Percentiles rank a stretch among this genome's conserved stretches.
phyloP scores from a whole-genome alignment of 108 stramenopile species.

The Skeletonema tropicum region DNA sequence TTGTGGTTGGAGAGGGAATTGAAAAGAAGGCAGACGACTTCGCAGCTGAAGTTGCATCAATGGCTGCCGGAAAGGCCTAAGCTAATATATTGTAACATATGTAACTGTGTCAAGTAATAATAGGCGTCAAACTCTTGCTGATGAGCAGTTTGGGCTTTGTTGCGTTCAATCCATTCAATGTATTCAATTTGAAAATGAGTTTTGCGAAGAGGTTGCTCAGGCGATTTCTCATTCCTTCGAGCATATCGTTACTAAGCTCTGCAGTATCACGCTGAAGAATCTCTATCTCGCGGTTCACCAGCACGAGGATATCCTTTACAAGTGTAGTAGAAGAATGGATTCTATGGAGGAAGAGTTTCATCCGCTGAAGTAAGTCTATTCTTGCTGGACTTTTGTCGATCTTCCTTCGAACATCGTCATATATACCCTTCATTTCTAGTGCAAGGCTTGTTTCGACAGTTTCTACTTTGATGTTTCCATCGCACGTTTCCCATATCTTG shows the following conservation, averaged over 20 bases:
- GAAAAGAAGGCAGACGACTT: conserved; percentile 80
- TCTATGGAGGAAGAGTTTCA: conserved; percentile 23
- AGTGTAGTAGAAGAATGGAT: conserved; percentile 12
- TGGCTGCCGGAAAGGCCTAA: conserved; percentile 54
- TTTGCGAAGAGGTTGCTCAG: conserved; percentile 27
- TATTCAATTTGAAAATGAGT: conserved; percentile 13
- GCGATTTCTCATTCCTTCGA: conserved; percentile 33
- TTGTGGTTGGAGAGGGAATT: conserved; percentile 84
- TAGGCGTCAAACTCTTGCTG: neutral
- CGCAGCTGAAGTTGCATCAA: conserved; percentile 83
- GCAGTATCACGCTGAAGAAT: conserved; percentile 26
- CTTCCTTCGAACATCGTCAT: conserved; percentile 19
- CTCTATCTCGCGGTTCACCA: conserved; percentile 41
- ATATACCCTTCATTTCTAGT: conserved; percentile 32
- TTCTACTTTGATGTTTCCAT: conserved; percentile 29
- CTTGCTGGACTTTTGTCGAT: conserved; percentile 24
- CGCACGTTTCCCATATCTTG: conserved; percentile 22
- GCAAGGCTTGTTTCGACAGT: conserved; percentile 31
- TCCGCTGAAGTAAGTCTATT: conserved; percentile 20
- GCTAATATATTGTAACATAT: neutral
- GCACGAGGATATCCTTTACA: conserved; percentile 25
- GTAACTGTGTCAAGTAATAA: neutral
- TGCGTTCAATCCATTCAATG: neutral
- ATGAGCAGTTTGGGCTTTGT: conserved; percentile 1
- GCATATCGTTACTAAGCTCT: conserved; percentile 30